Base-by-base conservation (phyloP, 768 basidiomycete genomes). In the Lentinus brumalis region DNA sequence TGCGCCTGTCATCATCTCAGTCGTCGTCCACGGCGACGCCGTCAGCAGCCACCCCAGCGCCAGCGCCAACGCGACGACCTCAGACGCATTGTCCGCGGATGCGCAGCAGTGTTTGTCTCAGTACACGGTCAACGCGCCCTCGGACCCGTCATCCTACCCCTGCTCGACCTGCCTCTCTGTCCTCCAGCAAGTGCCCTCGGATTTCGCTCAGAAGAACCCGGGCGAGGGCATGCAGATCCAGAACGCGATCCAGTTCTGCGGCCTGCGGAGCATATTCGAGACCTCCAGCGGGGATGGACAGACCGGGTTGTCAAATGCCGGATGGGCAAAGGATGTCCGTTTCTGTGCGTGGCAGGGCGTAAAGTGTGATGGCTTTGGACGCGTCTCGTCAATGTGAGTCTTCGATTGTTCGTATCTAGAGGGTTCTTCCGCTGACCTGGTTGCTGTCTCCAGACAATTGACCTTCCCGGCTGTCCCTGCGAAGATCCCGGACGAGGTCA, bases 341-440 rank as follows among this genome's bases (percentile, higher is more conserved):
- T 80, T 79, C 61, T 83, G 82, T 62, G 69, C 74, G 1, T 83
- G 82, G 82, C 70, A 62, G 7, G 83, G 83, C 3, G 77, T 83
- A 4, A 66, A 63, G 31, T 83, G 82, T 61, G 75, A 78, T 65
- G 66, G 71, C 5, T 69, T 72, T 26, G 81, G 81, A 4, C 65
- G 69, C 31, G 75, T 83, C 3, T 68, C 73, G 15, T 75, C 75
- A 8, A 59, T 83, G 81, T 82, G 44, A 64, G 81, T 75, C 1
- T 35, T 35, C 35, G 41, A 9, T 41, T 12, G 49, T 26, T 41
- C 14, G 47, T 26, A 18, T 21, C 14, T 46, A 7, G 55, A 29
- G 21, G 12, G 26, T 14, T 5, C 5, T 41, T 12, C 18, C 11
- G 31, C 63, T 64, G 44, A 69, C 52, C 16, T 16, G 12, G 52